These are phyloP conservation scores for Isoetes engelmannii DNA, from an alignment of 83 land plant genomes.

Conservation along the genomic window DNA sequence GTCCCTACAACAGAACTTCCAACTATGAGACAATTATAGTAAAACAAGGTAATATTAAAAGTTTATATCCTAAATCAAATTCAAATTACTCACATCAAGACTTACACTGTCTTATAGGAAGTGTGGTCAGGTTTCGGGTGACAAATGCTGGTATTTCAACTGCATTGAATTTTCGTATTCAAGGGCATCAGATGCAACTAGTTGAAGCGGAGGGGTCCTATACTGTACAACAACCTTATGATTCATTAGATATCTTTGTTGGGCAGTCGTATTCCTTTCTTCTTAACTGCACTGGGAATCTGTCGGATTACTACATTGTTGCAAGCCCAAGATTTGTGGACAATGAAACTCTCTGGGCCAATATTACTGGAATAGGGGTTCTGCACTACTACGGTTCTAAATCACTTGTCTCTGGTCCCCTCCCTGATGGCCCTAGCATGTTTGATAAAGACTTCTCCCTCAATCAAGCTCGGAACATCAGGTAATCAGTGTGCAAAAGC, in stretches of 20 bases:
- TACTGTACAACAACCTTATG: slow-evolving; percentile 65
- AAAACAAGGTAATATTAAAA: slow-evolving; percentile 39
- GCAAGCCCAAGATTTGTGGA: slow-evolving; percentile 72
- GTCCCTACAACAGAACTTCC: slow-evolving; percentile 51
- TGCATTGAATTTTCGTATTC: slow-evolving; percentile 78
- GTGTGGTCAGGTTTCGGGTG: slow-evolving; percentile 39
- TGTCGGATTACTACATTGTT: slow-evolving; percentile 80
- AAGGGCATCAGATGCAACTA: slow-evolving; percentile 59
- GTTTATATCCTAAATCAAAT: not conserved
- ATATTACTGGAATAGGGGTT: slow-evolving; percentile 66
- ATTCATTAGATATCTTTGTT: slow-evolving; percentile 72
- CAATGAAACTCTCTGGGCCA: slow-evolving; percentile 49
- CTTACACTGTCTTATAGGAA: too few relatives aligned
- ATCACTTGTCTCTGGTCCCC: slow-evolving; percentile 50
- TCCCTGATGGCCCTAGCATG: slow-evolving; percentile 53
- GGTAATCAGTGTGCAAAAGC: slow-evolving; percentile 25
- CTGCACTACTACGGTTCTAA: slow-evolving; percentile 66
- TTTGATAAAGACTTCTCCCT: slow-evolving; percentile 66
- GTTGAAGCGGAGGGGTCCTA: slow-evolving; percentile 90
- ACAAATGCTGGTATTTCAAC: slow-evolving; percentile 70
- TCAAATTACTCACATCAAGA: too few relatives aligned
- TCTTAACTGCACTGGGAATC: slow-evolving; percentile 78
- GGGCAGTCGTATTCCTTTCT: slow-evolving; percentile 88
- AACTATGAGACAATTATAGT: slow-evolving; percentile 40
- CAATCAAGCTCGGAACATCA: slow-evolving; percentile 82